Evolutionary conservation across 495 filamentous ascomycete genomes (phyloP), one percentile per base, ranked within the genome.

Genomic region (Parachaetomium inaequale): DNA sequence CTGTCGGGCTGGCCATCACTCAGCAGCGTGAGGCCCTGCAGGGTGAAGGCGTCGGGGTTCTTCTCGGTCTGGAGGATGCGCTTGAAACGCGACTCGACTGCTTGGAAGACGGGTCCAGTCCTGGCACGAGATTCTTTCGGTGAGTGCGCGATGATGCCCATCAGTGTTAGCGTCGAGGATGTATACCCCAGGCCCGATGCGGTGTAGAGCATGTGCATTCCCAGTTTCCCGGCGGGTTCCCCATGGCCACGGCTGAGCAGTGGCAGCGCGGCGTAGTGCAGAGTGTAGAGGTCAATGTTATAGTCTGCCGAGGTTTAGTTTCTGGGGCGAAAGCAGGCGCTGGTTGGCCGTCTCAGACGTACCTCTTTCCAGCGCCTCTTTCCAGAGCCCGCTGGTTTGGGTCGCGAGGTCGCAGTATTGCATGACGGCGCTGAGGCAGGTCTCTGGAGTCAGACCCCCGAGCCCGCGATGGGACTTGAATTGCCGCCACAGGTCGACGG

Each of bases 361-460:
- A 68, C 68, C 62, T 32, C 47, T 59, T 58, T 61, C 7, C 25
- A 70, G 61, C 25, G 29, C 55, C 1, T 32, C 40, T 31, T 62
- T 70, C 66, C 64, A 67, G 3, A 50, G 55, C 8, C 55, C 66
- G 14, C n/a, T 26, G 14, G 8, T 25, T 3, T 29, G 23, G 31
- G 52, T 47, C 50, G 73, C 70, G 11, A 69, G 19, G n/a, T 36
- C 4, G 23, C 58, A 66, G 63, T 75, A 79, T 8, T 29, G 50
- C 21, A 3, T 42, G n/a, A 67, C 64, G 3, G 72, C 56, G 2
- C 63, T 55, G 29, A 56, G 28, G 55, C 66, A 71, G 15, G 63
- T 63, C 3, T 66, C 53, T 1, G 70, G 49, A 11, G 63, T 66
- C 7, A 76, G 58, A 40, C 68, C 64, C 4, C 55, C 50, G 46